phyloP scores from a whole-genome alignment of 1,284 basidiomycete genomes.

The Phellinidium pouzarii region DNA sequence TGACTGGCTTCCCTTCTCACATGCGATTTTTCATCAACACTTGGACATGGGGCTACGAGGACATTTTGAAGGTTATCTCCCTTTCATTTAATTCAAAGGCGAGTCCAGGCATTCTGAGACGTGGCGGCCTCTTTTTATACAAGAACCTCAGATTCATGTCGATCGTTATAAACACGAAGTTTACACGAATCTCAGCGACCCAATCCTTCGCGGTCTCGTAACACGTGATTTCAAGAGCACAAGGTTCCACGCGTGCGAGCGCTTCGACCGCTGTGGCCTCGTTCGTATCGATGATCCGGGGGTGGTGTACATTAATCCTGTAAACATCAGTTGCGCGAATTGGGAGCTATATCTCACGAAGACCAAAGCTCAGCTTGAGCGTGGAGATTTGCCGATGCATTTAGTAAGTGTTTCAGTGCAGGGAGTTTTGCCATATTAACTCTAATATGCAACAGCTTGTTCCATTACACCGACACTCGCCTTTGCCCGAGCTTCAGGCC shows the following conservation, averaged over 20 bases:
- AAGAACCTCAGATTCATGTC: slow-evolving; percentile 76
- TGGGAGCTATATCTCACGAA: slow-evolving; percentile 58
- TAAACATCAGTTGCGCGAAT: slow-evolving; percentile 50
- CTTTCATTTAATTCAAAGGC: slow-evolving; percentile 58
- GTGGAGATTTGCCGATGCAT: slow-evolving; percentile 43
- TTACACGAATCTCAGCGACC: slow-evolving; percentile 55
- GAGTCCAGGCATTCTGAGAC: slow-evolving; percentile 12
- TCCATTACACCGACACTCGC: slow-evolving; percentile 79
- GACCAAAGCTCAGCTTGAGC: slow-evolving; percentile 36
- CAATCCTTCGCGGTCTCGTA: slow-evolving; percentile 56
- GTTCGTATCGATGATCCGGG: slow-evolving; percentile 42
- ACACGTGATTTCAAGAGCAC: slow-evolving; percentile 55
- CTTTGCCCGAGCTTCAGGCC: slow-evolving; percentile 73
- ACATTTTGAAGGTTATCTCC: slow-evolving; percentile 71
- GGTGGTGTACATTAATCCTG: slow-evolving; percentile 74
- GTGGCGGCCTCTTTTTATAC: neutral
- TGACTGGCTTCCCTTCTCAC: slow-evolving; percentile 56
- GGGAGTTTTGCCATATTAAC: neutral
- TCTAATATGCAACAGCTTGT: slow-evolving; percentile 51
- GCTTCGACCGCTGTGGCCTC: slow-evolving; percentile 65
- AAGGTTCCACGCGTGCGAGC: slow-evolving; percentile 90
- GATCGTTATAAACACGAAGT: slow-evolving; percentile 81
- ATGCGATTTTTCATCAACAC: slow-evolving; percentile 83
- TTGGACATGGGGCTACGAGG: slow-evolving; percentile 95
- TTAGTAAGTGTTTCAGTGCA: slow-evolving; percentile 40